Evolutionary conservation across 192 early-diverging fungal genomes (phyloP), one percentile per base, ranked within the genome.

Genomic region (Mortierella alpina): DNA sequence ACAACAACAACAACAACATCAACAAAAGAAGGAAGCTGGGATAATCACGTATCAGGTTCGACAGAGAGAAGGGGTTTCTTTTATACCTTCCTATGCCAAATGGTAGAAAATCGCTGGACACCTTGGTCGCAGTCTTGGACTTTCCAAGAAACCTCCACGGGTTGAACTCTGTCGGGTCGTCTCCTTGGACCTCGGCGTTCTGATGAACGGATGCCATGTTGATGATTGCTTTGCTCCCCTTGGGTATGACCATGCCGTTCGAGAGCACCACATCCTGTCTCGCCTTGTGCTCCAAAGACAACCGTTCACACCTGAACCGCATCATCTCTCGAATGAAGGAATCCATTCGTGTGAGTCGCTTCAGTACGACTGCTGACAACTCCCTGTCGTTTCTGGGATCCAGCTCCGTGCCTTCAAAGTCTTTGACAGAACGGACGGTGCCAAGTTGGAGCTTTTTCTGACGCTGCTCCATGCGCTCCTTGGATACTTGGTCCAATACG

Each of bases 81-180:
- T 48, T 5, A 48, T 39, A 85, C 84, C 71, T 78, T 73, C 85
- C 85, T 58, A 86, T 84, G 50, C 83, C 83, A 64, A 79, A 83
- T 7, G 47, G 18, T 41, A 86, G 48, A 61, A 67, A 83, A 23
- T 86, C 85, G 10, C 46, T 58, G 4, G 73, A 70, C 31, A 76
- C 53, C 53, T 83, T 84, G 23, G 70, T 71, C 1, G 82, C 68
- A 15, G 72, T 53, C 56, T 80, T 82, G 20, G 70, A 47, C 45
- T 62, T 70, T 31, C 69, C 71, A 12, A 86, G 65, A 60, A 76
- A 86, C 50, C 77, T 84, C 77, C 68, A 84, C 18, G 82, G 83
- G 11, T 63, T 22, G 69, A 85, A 85, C 50, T 82, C 75, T 12
- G 73, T 63, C 7, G 66, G 31, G 18, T 73, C 53, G 13, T 79